Evolutionary conservation across 2,329 filamentous ascomycete species (phyloP).

Genomic region (Balansia obtecta): DNA sequence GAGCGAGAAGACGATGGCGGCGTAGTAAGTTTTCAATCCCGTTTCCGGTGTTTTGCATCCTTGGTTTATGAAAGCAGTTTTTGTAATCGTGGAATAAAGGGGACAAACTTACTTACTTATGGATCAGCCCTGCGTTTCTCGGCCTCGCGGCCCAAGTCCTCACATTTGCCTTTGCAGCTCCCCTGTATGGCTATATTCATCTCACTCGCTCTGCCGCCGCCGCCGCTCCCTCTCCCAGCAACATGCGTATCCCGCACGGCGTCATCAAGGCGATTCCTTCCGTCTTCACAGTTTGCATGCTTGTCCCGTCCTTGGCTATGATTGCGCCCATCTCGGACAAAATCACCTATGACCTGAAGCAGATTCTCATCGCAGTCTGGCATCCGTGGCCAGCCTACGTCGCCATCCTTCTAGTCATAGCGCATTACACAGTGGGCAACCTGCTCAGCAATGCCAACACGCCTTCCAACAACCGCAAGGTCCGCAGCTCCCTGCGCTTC

Average conservation of each 20-base stretch:
- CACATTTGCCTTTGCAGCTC: constrained; percentile 11
- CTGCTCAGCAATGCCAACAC: background rate
- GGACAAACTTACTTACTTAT: background rate
- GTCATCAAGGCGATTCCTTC: constrained; percentile 8
- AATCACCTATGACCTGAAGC: constrained; percentile 10
- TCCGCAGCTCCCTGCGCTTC: constrained; percentile 5
- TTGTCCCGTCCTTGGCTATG: constrained; percentile 9
- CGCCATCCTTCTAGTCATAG: constrained; percentile 5
- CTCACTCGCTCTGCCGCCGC: constrained; percentile 7
- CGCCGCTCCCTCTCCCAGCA: constrained; percentile 5
- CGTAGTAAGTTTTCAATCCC: constrained; percentile 7
- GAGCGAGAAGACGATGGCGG: constrained; percentile 7
- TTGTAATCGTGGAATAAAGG: background rate
- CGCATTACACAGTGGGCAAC: background rate
- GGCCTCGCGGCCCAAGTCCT: constrained; percentile 9
- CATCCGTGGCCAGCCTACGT: constrained; percentile 13
- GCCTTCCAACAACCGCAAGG: background rate
- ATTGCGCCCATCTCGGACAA: constrained; percentile 4
- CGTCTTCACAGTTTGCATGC: constrained; percentile 8
- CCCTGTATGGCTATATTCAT: constrained; percentile 9
- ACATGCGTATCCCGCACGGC: constrained; percentile 9
- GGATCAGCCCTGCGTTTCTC: constrained; percentile 6
- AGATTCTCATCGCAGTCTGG: constrained; percentile 10
- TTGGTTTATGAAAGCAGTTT: too few relatives aligned
- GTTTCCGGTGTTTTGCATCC: too few relatives aligned